Evolutionary conservation across 352 stramenopile genomes (phyloP).

Genomic region (Phytophthora sp.): DNA sequence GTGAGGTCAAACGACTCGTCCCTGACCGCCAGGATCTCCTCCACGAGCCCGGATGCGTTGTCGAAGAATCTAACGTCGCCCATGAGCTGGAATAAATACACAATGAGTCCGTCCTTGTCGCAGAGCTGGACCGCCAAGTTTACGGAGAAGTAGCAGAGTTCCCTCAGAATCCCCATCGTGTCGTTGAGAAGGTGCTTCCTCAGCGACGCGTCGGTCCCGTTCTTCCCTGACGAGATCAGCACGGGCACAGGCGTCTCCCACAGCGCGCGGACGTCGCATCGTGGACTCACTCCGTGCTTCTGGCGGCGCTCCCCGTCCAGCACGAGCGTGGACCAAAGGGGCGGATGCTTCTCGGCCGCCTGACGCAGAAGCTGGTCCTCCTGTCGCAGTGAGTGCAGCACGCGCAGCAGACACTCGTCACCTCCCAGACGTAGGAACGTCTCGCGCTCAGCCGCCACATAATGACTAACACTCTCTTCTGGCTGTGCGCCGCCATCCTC

Average conservation of each 20-base stretch:
- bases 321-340: conserved; percentile 40
- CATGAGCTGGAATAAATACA: conserved; percentile 95
- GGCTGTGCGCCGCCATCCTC: conserved; percentile 10
- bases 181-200: conserved; percentile 71
- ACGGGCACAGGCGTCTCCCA: conserved; percentile 58
- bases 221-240: conserved; percentile 41
- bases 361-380: conserved; percentile 48
- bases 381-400: conserved; percentile 68
- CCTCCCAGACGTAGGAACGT: conserved; percentile 75
- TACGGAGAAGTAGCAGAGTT: conserved; percentile 86
- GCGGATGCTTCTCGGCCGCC: conserved; percentile 11
- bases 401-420: conserved; percentile 74
- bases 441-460: conserved; percentile 62
- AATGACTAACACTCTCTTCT: conserved; percentile 35
- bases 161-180: conserved; percentile 78
- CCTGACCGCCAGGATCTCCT: conserved; percentile 93
- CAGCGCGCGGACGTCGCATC: conserved; percentile 61
- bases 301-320: conserved; percentile 37
- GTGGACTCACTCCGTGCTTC: conserved; percentile 39
- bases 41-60: conserved; percentile 87
- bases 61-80: conserved; percentile 91
- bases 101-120: conserved; percentile 86
- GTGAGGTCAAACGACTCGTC: conserved; percentile 83
- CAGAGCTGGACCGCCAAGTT: conserved; percentile 72
- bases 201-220: conserved; percentile 50